Base-by-base conservation (phyloP, 2,329 filamentous ascomycete genomes). In the Xylaria sp. region DNA sequence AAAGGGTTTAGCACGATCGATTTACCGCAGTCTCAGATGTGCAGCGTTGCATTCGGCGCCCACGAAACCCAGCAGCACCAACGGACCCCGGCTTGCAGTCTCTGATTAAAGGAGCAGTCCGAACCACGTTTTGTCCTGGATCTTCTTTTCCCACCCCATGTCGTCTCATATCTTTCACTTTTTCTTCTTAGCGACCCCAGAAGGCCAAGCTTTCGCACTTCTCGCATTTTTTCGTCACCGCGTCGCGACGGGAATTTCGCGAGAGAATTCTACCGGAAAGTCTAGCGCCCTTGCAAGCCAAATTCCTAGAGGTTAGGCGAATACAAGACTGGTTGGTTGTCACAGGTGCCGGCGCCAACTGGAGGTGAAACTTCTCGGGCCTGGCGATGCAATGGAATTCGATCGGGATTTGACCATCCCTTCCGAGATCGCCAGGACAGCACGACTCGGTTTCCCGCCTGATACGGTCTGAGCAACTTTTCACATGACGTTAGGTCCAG, bases 1-100 rank as follows among this genome's bases (percentile, higher is more conserved):
- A 64, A 62, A 48, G 62, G 64, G 59, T n/a, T 63, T 66, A 66
- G 63, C 60, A 63, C 64, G 64, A 66, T 66, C 64, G 57, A 51
- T 61, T 57, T 61, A 59, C 63, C 56, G 54, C 56, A 47, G 60
- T 63, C 56, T 60, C 61, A 60, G 57, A 56, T 60, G 56, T 60
- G 59, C 55, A 64, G 64, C 51, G 64, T 66, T 56, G 57, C 63
- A 66, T 63, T 64, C 62, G 62, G 62, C 59, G 57, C 57, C 55
- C 47, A 53, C 57, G 56, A 62, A 64, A 62, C 62, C 63, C 60
- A 64, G 59, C 61, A 59, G n/a, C n/a, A 59, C 55, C 47, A 50
- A 61, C 64, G 58, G 60, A 63, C 57, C 55, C 54, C 60, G 51
- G 57, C 57, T 57, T n/a, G n/a, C 62, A 65, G 63, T 13, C 29